Evolutionary conservation across 2,329 filamentous ascomycete species (phyloP), one percentile per base, ranked within the genome.

Genomic region (Talaromyces marneffei): DNA sequence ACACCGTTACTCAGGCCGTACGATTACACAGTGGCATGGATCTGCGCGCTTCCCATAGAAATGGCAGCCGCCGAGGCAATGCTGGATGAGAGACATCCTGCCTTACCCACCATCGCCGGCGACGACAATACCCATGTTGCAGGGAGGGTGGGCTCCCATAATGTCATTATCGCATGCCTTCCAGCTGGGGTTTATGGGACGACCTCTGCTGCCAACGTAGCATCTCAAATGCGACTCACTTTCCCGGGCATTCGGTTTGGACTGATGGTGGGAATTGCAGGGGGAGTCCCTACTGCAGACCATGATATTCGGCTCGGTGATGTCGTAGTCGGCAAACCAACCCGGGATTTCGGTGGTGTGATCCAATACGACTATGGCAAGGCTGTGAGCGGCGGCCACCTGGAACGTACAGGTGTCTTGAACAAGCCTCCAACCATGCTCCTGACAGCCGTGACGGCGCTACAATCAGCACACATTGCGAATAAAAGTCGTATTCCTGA

Each of bases 221-320:
- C 63, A 4, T 65, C 48, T 31, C 55, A 65, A 4, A 65, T 69
- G 63, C 60, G 63, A 7, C 39, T 55, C 31, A 68, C 61, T 9
- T 70, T 66, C 48, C 57, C n/a, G 31, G 64, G 58, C 29, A 62
- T 67, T 18, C 65, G 55, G 29, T 69, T 68, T 60, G 66, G 64
- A 9, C 57, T 71, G 8, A 61, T 70, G 59, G 68, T 71, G 16
- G 69, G 69, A 3, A 67, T 70, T 54, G 69, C 68, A 3, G 67
- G 69, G 4, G 69, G 69, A 20, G 62, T 69, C 29, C 67, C 69
- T 6, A 58, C 57, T 20, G 18, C 44, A 20, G 46, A 57, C 12
- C 29, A 39, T 44, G 66, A 70, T 48, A 65, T 70, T 7, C 60
- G 65, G 18, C 57, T 71, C 5, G 68, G 69, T 9, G 66, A 70